These are phyloP conservation scores for Coemansia aciculifera DNA, from an alignment of 192 early-diverging fungal genomes.

Conservation along the genomic window DNA sequence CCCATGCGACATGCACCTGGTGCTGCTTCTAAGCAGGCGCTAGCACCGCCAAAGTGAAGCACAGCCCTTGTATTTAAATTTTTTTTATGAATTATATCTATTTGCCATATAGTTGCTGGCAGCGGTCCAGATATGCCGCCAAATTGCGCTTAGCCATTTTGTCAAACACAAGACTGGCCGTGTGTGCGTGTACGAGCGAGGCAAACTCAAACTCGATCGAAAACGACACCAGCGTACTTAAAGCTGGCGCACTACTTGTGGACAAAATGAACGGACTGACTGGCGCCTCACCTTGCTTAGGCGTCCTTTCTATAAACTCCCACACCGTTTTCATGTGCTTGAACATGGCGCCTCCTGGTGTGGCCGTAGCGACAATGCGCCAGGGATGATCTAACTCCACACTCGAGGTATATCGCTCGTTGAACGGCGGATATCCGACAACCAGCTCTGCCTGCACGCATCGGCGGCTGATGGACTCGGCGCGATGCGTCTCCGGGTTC, in stretches of 20 bases:
- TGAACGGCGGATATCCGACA: slow-evolving; percentile 76
- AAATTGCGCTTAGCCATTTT: slow-evolving; percentile 61
- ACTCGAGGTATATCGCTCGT: slow-evolving; percentile 75
- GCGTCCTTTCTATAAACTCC: slow-evolving; percentile 22
- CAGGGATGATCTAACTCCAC: slow-evolving; percentile 68
- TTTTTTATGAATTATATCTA: slow-evolving; percentile 3
- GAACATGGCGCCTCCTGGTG: slow-evolving; percentile 44
- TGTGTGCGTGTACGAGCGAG: slow-evolving; percentile 75
- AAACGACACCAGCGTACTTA: slow-evolving; percentile 63
- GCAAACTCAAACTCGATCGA: slow-evolving; percentile 80
- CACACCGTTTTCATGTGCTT: slow-evolving; percentile 42
- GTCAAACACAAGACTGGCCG: slow-evolving; percentile 77
- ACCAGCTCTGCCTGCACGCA: slow-evolving; percentile 69
- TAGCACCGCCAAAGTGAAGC: not conserved
- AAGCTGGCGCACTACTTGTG: not conserved
- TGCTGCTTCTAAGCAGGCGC: not conserved
- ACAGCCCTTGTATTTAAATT: not conserved
- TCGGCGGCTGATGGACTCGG: slow-evolving; percentile 13
- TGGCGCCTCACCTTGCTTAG: not conserved
- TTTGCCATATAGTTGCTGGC: slow-evolving; percentile 31
- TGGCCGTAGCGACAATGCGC: slow-evolving; percentile 59
- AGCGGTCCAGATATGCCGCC: slow-evolving; percentile 38
- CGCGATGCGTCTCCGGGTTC: slow-evolving; percentile 5
- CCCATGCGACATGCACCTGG: slow-evolving; percentile 3
- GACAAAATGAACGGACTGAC: slow-evolving; percentile 6